Evolutionary conservation across 441 rosid genomes (phyloP).

Genomic region (Populus hybrid): DNA sequence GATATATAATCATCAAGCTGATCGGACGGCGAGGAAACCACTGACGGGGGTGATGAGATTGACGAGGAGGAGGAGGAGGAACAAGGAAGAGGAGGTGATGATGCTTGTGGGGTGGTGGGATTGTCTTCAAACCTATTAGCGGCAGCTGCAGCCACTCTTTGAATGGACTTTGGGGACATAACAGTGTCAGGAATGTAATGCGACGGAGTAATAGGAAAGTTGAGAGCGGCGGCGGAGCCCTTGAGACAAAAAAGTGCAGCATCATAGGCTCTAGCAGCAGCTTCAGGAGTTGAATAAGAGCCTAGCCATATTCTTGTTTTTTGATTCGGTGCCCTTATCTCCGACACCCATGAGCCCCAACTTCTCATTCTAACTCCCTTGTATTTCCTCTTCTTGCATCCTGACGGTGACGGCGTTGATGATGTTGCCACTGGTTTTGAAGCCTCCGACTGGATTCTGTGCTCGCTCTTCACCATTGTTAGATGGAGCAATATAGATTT

Average conservation of each 20-base stretch:
- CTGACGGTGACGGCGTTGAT: constrained; percentile 25
- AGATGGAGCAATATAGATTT: background rate
- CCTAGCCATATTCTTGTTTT: constrained; percentile 96
- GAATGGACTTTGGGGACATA: constrained; percentile 87
- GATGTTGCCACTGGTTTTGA: constrained; percentile 25
- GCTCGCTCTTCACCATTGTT: constrained; percentile 54
- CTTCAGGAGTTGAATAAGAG: constrained; percentile 90
- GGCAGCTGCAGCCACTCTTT: constrained; percentile 83
- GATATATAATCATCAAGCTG: constrained; percentile 55
- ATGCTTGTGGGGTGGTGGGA: constrained; percentile 21
- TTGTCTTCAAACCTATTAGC: constrained; percentile 37
- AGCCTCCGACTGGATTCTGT: constrained; percentile 32
- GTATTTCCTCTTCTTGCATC: constrained; percentile 56
- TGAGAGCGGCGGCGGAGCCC: constrained; percentile 82
- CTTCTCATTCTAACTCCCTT: constrained; percentile 98
- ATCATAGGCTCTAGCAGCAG: constrained; percentile 95
- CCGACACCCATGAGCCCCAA: constrained; percentile 99
- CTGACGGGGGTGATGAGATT: constrained; percentile 21
- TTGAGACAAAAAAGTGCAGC: constrained; percentile 90
- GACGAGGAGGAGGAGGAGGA: constrained; percentile 43
- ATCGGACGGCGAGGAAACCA: constrained; percentile 43
- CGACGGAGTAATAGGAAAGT: constrained; percentile 58
- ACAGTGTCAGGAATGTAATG: constrained; percentile 39
- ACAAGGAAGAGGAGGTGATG: constrained; percentile 25
- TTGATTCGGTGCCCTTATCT: constrained; percentile 92